These are phyloP conservation scores for Pythium pyrilobum DNA, from an alignment of 352 stramenopile species.

Conservation along the genomic window DNA sequence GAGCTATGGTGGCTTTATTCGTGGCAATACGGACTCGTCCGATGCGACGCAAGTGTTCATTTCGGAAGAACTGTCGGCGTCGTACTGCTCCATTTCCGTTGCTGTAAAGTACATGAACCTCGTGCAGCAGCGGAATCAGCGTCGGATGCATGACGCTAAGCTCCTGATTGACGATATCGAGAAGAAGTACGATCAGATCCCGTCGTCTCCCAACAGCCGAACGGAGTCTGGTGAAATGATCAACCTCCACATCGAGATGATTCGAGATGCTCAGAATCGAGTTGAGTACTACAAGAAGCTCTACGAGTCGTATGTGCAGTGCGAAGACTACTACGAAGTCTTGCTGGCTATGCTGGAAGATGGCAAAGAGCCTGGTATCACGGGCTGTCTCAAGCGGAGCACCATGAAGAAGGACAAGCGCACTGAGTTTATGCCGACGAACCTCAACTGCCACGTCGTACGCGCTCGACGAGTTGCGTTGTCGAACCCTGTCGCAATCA, in stretches of 20 bases:
- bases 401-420: conserved; percentile 85
- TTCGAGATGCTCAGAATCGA: conserved; percentile 44
- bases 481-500: conserved; percentile 14
- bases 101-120: conserved; percentile 75
- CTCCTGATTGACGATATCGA: conserved; percentile 49
- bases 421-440: conserved; percentile 83
- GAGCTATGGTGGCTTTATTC: conserved; percentile 57
- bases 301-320: conserved; percentile 54
- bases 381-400: conserved; percentile 75
- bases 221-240: conserved; percentile 22
- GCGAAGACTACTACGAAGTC: conserved; percentile 63
- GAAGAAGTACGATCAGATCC: conserved; percentile 38
- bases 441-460: conserved; percentile 79
- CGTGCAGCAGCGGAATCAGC: conserved; percentile 61
- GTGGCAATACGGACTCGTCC: conserved; percentile 38
- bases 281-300: conserved; percentile 61
- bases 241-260: conserved; percentile 29
- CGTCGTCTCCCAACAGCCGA: conserved; percentile 25
- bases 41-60: conserved; percentile 71
- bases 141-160: conserved; percentile 50
- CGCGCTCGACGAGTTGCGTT: conserved; percentile 54
- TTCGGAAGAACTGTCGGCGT: conserved; percentile 75
- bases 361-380: conserved; percentile 78
- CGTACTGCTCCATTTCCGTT: conserved; percentile 80
- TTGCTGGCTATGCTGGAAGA: conserved; percentile 66